Base-by-base conservation (phyloP, 202 grass and related monocot species). In the Schoenoplectus triqueter region DNA sequence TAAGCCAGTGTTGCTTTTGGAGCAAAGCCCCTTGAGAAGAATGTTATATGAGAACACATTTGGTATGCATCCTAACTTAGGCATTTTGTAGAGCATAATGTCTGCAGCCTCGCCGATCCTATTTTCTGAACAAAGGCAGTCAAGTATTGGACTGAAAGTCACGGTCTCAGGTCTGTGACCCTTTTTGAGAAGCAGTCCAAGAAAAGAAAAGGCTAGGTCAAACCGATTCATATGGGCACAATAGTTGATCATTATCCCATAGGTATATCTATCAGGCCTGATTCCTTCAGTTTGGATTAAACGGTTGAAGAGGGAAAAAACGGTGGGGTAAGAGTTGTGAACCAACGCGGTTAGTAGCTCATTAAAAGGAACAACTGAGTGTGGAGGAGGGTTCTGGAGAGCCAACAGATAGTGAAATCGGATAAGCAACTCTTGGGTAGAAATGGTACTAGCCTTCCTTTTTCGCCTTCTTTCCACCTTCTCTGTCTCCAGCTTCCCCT, bases 341-440 rank as follows among this genome's bases (percentile, higher is more conserved):
- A 40, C 22, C 65, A 68, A 68, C 0, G 65, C 65, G 39, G 10
- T 41, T 31, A 68, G 31, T 22, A 68, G 1, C 65, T 42, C 31
- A 14, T 68, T 68, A 4, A 41, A 66, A 3, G 65, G 31, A 67
- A 40, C 9, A 40, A 67, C 20, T 1, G 65, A 67, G 65, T 22
- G 10, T 14, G 65, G 65, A 31, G 65, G 65, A 31, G 65, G 65
- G 59, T 68, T 68, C 31, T 68, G 65, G 65, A 42, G 8, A 41
- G 65, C 65, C 65, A 68, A 68, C 65, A 68, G 31, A 41, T 6
- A 40, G 64, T 14, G 64, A 40, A 66, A 66, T 7, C 59, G 31
- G 64, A 66, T 21, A 66, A 40, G 21, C 64, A 66, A 39, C 64
- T 66, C 64, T 14, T 66, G 64, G 20, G 9, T 66, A 68, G 65